A percentile compares a stretch with the other conserved stretches of the same genome.
These are phyloP conservation scores for Oryza rufipogon DNA, from an alignment of 176 grass and related monocot genomes.

Conservation along the genomic window DNA sequence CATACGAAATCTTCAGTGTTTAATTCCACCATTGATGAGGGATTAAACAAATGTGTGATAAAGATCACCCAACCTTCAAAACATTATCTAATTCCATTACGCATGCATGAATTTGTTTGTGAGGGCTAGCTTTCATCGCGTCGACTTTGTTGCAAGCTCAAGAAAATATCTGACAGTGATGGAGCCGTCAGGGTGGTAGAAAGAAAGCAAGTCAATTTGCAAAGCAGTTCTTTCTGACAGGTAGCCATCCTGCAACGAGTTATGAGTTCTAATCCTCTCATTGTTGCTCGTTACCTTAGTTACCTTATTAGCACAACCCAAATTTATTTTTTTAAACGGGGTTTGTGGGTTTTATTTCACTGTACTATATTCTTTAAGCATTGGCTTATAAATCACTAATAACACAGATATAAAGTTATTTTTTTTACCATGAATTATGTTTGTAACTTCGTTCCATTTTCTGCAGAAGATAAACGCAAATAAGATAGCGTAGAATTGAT, in stretches of 20 bases:
- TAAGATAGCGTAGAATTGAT: too few species aligned
- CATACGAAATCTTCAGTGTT: background rate
- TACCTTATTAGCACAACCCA: too few species aligned
- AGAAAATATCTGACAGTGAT: background rate
- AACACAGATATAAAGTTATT: too few species aligned
- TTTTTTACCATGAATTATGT: too few species aligned
- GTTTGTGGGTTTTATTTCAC: too few species aligned
- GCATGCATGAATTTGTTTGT: background rate
- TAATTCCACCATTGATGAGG: background rate
- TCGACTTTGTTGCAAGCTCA: background rate
- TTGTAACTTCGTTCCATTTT: too few species aligned
- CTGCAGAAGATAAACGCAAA: too few species aligned
- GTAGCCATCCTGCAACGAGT: background rate
- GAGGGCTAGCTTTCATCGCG: background rate
- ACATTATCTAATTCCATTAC: background rate
- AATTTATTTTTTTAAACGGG: too few species aligned
- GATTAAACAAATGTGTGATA: constrained; percentile 26
- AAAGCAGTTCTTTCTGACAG: background rate
- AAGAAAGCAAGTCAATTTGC: background rate
- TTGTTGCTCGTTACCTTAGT: too few species aligned
- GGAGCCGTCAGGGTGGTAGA: background rate
- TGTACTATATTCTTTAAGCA: too few species aligned
- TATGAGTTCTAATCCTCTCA: background rate
- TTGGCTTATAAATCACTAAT: too few species aligned
- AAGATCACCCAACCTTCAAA: constrained; percentile 36